These are phyloP conservation scores for Fraxinus americana DNA, from an alignment of 257 asterid species.

Conservation along the genomic window DNA sequence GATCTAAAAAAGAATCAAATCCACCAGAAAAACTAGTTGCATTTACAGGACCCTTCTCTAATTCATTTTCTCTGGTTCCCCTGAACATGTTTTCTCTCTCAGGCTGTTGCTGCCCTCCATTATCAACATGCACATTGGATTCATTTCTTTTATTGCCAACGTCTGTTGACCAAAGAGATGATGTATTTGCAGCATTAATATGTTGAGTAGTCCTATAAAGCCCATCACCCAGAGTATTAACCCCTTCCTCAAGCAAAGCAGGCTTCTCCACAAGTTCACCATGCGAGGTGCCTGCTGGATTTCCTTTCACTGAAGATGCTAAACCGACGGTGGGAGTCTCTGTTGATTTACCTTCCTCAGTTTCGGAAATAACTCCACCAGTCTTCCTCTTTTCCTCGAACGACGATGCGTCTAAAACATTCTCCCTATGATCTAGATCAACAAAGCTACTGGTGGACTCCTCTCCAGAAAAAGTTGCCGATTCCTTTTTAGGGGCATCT, in stretches of 20 bases:
- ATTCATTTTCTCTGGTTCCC: constrained; percentile 36
- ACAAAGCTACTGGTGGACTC: constrained; percentile 65
- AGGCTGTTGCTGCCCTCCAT: constrained; percentile 36
- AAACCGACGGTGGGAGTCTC: constrained; percentile 33
- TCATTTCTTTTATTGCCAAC: constrained; percentile 32
- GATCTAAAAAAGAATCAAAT: constrained; percentile 74
- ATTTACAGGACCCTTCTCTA: constrained; percentile 71
- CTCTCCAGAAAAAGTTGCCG: constrained; percentile 63
- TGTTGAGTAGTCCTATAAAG: constrained; percentile 34
- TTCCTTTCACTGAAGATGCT: constrained; percentile 32
- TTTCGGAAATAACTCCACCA: constrained; percentile 27
- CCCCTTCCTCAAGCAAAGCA: constrained; percentile 38
- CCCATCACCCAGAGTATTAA: constrained; percentile 30
- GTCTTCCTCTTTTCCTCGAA: constrained; percentile 34
- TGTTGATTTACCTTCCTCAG: constrained; percentile 37
- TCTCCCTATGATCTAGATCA: constrained; percentile 39
- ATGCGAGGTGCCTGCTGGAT: constrained; percentile 28
- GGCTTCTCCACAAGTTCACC: constrained; percentile 36
- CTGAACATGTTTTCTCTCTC: constrained; percentile 32
- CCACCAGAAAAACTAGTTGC: constrained; percentile 79
- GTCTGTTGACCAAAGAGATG: constrained; percentile 36
- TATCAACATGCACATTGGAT: constrained; percentile 30
- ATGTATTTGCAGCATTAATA: constrained; percentile 30
- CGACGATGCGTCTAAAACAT: constrained; percentile 28
- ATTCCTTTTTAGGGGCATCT: constrained; percentile 46